Evolutionary conservation across 352 stramenopile species (phyloP).

Genomic region (Phytophthora idaei): DNA sequence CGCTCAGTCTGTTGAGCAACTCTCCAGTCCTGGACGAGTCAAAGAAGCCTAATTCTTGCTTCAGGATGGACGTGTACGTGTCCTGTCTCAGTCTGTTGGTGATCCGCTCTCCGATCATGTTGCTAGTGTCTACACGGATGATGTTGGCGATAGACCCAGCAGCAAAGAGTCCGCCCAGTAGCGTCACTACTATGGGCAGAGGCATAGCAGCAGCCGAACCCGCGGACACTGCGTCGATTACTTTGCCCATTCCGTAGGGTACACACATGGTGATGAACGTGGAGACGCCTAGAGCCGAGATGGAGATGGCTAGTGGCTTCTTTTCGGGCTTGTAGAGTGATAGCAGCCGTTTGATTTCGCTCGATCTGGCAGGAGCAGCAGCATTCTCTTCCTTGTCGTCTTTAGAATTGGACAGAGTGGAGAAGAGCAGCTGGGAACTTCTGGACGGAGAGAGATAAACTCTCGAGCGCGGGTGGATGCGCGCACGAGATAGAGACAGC

Average conservation of each 20-base stretch:
- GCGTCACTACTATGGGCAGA: constrained; percentile 55
- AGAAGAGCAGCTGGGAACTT: constrained; percentile 32
- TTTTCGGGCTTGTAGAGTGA: constrained; percentile 77
- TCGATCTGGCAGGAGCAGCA: constrained; percentile 11
- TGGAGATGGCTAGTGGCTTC: constrained; percentile 63
- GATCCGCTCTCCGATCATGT: constrained; percentile 89
- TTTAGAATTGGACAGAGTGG: constrained; percentile 18
- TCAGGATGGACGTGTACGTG: constrained; percentile 80
- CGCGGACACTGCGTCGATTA: constrained; percentile 77
- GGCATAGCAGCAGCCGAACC: constrained; percentile 44
- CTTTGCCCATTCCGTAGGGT: constrained; percentile 81
- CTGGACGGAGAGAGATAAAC: constrained; percentile 1
- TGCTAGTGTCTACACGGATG: constrained; percentile 76
- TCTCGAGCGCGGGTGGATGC: background rate
- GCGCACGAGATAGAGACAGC: constrained; percentile 12
- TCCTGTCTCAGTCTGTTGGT: constrained; percentile 77
- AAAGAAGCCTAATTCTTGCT: constrained; percentile 93
- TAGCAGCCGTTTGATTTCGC: constrained; percentile 50
- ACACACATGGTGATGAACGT: constrained; percentile 80
- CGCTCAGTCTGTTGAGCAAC: constrained; percentile 90
- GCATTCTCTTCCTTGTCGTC: constrained; percentile 20
- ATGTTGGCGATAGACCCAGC: constrained; percentile 74
- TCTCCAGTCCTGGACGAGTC: constrained; percentile 90
- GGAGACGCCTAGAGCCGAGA: constrained; percentile 66
- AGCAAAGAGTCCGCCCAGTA: constrained; percentile 72